Percentiles rank a stretch among this genome's conserved stretches.
These are phyloP conservation scores for Agaricus sinodeliciosus DNA, from an alignment of 768 basidiomycete species.

Conservation along the genomic window DNA sequence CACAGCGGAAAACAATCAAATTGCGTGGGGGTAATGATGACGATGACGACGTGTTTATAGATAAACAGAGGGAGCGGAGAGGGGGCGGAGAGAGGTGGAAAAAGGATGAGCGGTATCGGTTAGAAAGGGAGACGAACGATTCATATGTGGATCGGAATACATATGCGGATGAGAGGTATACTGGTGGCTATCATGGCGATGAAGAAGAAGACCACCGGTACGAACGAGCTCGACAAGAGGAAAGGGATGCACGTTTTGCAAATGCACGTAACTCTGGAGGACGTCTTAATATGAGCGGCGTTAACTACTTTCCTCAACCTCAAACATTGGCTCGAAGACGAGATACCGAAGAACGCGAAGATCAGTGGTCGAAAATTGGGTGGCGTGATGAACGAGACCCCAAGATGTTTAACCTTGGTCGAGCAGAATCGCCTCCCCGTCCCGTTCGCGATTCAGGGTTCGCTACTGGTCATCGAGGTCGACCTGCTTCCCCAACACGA, in stretches of 20 bases:
- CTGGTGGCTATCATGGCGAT: neutral
- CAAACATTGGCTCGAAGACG: conserved; percentile 16
- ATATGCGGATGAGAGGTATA: conserved; percentile 11
- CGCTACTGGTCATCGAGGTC: neutral
- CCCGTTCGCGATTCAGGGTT: neutral
- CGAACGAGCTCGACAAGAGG: conserved; percentile 15
- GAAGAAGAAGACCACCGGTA: conserved; percentile 17
- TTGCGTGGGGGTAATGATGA: conserved; percentile 2
- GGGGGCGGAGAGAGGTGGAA: conserved; percentile 15
- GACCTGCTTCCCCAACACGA: conserved; percentile 4
- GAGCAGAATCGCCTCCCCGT: conserved; percentile 2
- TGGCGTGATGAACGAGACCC: conserved; percentile 1
- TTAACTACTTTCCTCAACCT: conserved; percentile 18
- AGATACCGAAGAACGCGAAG: neutral
- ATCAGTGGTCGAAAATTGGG: neutral
- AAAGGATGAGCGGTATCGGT: conserved; percentile 10
- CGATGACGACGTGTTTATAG: conserved; percentile 1
- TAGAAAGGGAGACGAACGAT: conserved; percentile 11
- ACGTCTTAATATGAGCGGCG: neutral
- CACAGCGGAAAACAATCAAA: conserved; percentile 5
- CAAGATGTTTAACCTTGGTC: neutral
- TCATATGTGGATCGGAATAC: conserved; percentile 13
- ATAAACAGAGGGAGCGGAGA: neutral
- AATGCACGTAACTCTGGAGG: conserved; percentile 2
- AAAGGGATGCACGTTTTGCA: conserved; percentile 3